Evolutionary conservation across 139 green algal genomes (phyloP).

Genomic region (Astrephomene gubernaculifera): DNA sequence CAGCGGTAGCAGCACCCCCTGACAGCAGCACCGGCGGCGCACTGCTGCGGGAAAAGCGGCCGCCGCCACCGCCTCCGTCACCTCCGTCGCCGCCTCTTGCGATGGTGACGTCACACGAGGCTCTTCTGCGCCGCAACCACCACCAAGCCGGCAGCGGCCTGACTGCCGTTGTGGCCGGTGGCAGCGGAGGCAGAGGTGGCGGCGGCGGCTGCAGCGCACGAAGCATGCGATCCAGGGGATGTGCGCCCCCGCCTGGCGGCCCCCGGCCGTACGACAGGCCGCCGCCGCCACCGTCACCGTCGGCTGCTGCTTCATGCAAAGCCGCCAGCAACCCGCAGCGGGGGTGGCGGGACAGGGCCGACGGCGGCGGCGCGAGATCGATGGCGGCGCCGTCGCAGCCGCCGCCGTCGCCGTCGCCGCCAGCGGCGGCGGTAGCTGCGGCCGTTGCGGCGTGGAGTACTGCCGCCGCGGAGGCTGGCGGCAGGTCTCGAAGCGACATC

Average conservation of each 20-base stretch:
- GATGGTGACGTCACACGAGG: too few species aligned
- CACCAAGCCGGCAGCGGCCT: background rate
- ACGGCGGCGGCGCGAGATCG: background rate
- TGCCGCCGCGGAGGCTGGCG: background rate
- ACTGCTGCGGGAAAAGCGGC: too few species aligned
- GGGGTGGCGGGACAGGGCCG: background rate
- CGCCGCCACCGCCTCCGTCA: too few species aligned
- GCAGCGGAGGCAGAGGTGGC: too few species aligned
- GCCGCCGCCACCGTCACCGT: background rate
- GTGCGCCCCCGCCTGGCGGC: too few species aligned
- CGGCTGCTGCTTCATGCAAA: background rate
- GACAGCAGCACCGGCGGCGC: too few species aligned
- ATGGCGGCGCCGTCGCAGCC: background rate
- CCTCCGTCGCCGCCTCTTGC: too few species aligned
- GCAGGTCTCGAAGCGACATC: background rate
- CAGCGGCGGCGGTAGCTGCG: background rate
- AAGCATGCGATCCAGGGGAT: background rate
- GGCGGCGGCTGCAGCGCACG: background rate
- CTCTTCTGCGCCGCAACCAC: background rate
- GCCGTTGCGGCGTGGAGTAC: background rate
- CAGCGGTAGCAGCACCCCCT: too few species aligned
- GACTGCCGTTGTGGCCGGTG: too few species aligned
- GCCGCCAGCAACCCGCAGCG: conserved; percentile 8
- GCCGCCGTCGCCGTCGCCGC: background rate
- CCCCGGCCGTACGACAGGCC: too few species aligned